Percentiles rank a stretch among this genome's conserved stretches.
These are phyloP conservation scores for Pseudopithomyces maydicus DNA, from an alignment of 2,329 filamentous ascomycete species.

Conservation along the genomic window DNA sequence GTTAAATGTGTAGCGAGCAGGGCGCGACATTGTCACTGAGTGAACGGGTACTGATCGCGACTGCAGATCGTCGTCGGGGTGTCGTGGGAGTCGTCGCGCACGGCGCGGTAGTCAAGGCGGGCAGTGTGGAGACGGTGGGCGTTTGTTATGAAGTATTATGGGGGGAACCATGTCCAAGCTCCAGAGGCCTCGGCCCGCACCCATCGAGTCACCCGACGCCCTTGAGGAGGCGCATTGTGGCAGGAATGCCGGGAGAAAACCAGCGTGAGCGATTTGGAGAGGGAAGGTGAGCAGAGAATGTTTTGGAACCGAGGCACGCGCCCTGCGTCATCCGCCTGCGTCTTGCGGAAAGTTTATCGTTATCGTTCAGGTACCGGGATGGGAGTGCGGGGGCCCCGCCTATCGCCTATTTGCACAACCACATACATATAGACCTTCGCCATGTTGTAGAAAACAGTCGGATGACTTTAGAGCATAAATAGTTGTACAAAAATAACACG, in stretches of 20 bases:
- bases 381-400: background rate
- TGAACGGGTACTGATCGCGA: constrained; percentile 12
- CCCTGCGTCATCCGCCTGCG: constrained; percentile 5
- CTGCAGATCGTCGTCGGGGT: background rate
- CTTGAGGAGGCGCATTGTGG: background rate
- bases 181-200: constrained; percentile 32
- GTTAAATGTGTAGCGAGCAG: constrained; percentile 50
- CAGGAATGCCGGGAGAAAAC: background rate
- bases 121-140: constrained; percentile 21
- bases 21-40: constrained; percentile 30
- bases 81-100: constrained; percentile 16
- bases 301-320: background rate
- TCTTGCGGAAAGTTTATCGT: background rate
- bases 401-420: background rate
- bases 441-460: background rate
- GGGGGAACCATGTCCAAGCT: constrained; percentile 23
- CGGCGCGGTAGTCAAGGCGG: constrained; percentile 20
- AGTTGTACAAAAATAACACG: background rate
- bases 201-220: constrained; percentile 14
- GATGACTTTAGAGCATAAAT: background rate
- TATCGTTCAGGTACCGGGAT: constrained; percentile 6
- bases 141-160: constrained; percentile 20
- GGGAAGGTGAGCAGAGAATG: background rate
- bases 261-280: constrained; percentile 7
- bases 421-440: background rate